These are phyloP conservation scores for Brettanomyces custersianus DNA, from an alignment of 805 yeast species.

Conservation along the genomic window DNA sequence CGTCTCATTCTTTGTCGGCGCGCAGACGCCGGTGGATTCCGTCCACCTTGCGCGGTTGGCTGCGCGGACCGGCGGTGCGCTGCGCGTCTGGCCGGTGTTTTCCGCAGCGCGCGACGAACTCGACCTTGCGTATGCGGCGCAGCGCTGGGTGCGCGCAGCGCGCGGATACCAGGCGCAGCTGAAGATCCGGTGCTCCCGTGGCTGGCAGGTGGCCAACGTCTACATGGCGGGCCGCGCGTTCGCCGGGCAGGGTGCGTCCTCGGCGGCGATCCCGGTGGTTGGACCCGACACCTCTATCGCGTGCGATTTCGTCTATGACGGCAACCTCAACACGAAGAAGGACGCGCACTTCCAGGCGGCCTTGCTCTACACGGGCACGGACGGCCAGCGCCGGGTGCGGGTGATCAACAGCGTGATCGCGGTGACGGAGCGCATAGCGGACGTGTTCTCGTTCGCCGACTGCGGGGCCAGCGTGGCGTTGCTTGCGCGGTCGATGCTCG, in stretches of 20 bases:
- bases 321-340: conserved; percentile 53
- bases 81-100: conserved; percentile 60
- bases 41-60: conserved; percentile 63
- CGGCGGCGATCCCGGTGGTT: conserved; percentile 8
- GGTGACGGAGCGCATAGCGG: conserved; percentile 63
- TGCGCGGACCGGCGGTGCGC: conserved; percentile 59
- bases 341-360: conserved; percentile 94
- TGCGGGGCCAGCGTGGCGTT: conserved; percentile 55
- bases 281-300: conserved; percentile 54
- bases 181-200: conserved; percentile 81
- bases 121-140: conserved; percentile 50
- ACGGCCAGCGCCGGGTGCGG: conserved; percentile 76
- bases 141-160: conserved; percentile 38
- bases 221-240: conserved; percentile 49
- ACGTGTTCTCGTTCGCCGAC: conserved; percentile 72
- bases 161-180: conserved; percentile 74
- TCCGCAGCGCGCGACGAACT: conserved; percentile 58
- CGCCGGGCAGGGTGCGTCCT: conserved; percentile 16
- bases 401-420: conserved; percentile 81
- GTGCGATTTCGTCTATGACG: conserved; percentile 69
- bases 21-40: conserved; percentile 56
- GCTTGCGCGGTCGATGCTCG: conserved; percentile 39
- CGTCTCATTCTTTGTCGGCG: conserved; percentile 64
- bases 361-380: conserved; percentile 65
- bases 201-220: conserved; percentile 71